Evolutionary conservation across 345 rosid genomes (phyloP), one percentile per base, ranked within the genome.

Genomic region (Rhodamnia rubescens): DNA sequence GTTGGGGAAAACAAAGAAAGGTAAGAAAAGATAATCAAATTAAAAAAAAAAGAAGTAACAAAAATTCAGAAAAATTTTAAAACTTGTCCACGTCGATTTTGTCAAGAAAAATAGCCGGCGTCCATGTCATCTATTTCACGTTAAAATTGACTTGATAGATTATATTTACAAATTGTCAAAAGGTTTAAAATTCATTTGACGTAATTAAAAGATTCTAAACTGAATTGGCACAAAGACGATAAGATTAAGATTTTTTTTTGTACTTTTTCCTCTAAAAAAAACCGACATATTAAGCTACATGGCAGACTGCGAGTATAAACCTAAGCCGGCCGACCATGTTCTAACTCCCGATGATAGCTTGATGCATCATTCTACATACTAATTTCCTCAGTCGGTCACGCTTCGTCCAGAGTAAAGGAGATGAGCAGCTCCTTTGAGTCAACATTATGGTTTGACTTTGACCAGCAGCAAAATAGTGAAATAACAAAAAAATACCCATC

Each of bases 61-160:
- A 47, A 47, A 47, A 47, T 47, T 44, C 8, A 47, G 50, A 47
- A 47, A 49, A 49, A 49, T 1, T 49, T 10, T 10, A 10, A 49
- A 49, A 49, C 3, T 49, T 49, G 3, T 49, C 13, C 51, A 49
- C 13, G 51, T 49, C 13, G 11, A 49, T 49, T 11, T 10, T 49
- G 51, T 10, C 2, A 2, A 0, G 13, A 2, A 49, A 0, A 13
- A 49, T 6, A 4, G 13, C 3, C 9, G 13, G 11, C 13, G 4
- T 49, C 4, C 13, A 49, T 49, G 13, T 49, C 0, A 11, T 1
- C 12, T 3, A 11, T 49, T 49, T 49, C 51, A 1, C 0, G 13
- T 49, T 4, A 49, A 2, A 10, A 49, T 10, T 8, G 50, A 47
- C 2, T 2, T 1, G 50, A 11, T 10, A 49, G 51, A 1, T 2